Conservation (phyloP, 306 rosid genomes). For the Hippophae gyantsensis region DNA sequence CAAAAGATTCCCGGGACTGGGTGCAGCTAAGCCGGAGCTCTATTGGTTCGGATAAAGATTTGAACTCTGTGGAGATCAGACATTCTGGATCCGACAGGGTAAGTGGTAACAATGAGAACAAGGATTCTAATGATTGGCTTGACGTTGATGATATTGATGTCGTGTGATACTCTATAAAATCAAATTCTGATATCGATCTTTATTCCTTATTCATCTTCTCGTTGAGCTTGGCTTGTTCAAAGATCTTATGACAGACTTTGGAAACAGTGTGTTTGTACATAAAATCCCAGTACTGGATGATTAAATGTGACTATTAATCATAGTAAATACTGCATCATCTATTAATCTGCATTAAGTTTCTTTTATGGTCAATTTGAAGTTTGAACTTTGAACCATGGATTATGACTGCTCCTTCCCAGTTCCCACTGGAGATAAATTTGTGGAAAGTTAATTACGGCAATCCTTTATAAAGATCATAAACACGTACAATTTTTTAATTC, state of each 20-base stretch:
- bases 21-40: slow-evolving; percentile 72
- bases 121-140: slow-evolving; percentile 92
- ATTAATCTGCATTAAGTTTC: slow-evolving; percentile 13
- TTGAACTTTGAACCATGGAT: background rate
- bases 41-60: slow-evolving; percentile 56
- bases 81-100: slow-evolving; percentile 49
- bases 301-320: slow-evolving; percentile 20
- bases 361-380: background rate
- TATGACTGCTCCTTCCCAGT: background rate
- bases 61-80: slow-evolving; percentile 34
- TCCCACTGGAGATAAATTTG: background rate
- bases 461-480: too few species aligned
- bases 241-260: slow-evolving; percentile 26
- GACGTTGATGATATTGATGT: slow-evolving; percentile 77
- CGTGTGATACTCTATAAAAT: slow-evolving; percentile 34
- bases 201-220: slow-evolving; percentile 41
- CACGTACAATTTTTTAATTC: too few species aligned
- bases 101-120: slow-evolving; percentile 45
- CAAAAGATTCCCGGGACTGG: slow-evolving; percentile 90
- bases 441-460: too few species aligned
- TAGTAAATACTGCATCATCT: slow-evolving; percentile 25
- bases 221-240: slow-evolving; percentile 31
- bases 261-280: slow-evolving; percentile 45
- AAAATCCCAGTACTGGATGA: slow-evolving; percentile 29
- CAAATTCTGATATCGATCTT: slow-evolving; percentile 21